Evolutionary conservation across 2,329 filamentous ascomycete species (phyloP), one percentile per base, ranked within the genome.

Genomic region (Penicillium corylophilum): DNA sequence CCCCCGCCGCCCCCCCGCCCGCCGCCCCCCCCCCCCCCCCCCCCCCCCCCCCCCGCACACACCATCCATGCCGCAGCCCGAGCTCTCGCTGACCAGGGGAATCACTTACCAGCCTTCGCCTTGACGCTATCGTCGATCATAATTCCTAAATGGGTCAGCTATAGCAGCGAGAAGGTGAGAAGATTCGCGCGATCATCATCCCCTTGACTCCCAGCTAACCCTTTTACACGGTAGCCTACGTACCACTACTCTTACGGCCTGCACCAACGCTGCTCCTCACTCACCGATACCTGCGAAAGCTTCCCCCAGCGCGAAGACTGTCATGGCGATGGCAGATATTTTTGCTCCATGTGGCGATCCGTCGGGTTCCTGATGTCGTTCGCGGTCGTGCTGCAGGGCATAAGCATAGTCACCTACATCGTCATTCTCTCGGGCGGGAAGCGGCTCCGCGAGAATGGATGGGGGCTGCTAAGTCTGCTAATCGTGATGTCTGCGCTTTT

Each of bases 311-410:
- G 81, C 48, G 77, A 82, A 50, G 85, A 90, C 68, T 93, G 89
- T 72, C 75, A 77, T 49, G 81, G 79, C 61, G 81, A 83, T 46
- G 82, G 86, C 61, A 80, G 84, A 46, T 84, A 85, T 65, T 96
- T 97, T 74, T 97, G 94, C 78, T 88, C 85, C 63, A 88, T 95
- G 81, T 99, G 93, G 93, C 83, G 89, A 53, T 90, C 85, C 23
- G 85, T 90, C 31, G 91, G 89, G 22, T 97, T 96, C 73, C 74
- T 96, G 58, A 90, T 95, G 76, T 89, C 86, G 46, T 89, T 96
- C 63, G 82, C 88, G 7, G 83, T 90, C 33, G 85, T 96, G n/a
- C 70, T 94, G 35, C 87, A 95, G 71, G 81, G 94, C 36, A 90
- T 88, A 49, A 85, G 85, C 6, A 73, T 95, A n/a, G 85, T 95